Percentiles rank a stretch among this genome's conserved stretches.
Conservation (phyloP, 306 rosid species). For the Rosa lucieae region DNA sequence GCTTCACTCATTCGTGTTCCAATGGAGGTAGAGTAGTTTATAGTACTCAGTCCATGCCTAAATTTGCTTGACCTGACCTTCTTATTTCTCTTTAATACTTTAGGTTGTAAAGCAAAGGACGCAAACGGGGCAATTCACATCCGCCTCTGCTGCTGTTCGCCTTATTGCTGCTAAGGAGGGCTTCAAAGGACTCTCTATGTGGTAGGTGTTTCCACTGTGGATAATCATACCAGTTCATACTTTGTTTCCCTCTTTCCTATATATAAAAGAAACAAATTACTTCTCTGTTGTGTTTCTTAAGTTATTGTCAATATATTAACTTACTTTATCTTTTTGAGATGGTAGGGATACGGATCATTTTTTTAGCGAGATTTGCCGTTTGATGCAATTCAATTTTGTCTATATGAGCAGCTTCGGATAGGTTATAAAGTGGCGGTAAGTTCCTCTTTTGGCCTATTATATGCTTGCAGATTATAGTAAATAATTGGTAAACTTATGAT, state of each 20-base stretch:
- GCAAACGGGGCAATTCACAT: conserved; percentile 92
- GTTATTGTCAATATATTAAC: not conserved
- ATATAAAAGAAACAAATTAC: no score
- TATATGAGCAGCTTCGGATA: conserved; percentile 90
- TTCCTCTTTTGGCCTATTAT: conserved; percentile 23
- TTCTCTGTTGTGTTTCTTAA: no score
- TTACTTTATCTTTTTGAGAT: conserved; percentile 17
- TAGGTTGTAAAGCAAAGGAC: conserved; percentile 98
- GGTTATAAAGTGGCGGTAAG: conserved; percentile 82
- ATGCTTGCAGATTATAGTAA: conserved; percentile 4
- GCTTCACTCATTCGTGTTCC: conserved; percentile 98
- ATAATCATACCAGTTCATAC: no score
- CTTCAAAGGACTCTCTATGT: conserved; percentile 58
- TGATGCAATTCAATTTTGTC: conserved; percentile 94
- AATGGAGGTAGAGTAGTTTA: conserved; percentile 63
- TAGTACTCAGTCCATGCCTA: conserved; percentile 23
- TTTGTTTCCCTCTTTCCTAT: no score
- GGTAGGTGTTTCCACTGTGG: no score
- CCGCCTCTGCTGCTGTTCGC: conserved; percentile 82
- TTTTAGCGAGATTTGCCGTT: conserved; percentile 85
- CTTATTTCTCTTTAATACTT: conserved; percentile 19
- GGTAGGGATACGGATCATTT: conserved; percentile 90
- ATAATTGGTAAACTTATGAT: not conserved
- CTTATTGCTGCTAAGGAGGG: conserved; percentile 78
- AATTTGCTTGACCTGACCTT: conserved; percentile 19